A percentile compares a stretch with the other conserved stretches of the same genome.
Conservation (phyloP, 148 eudicot genomes). For the Camellia lanceoleosa region DNA sequence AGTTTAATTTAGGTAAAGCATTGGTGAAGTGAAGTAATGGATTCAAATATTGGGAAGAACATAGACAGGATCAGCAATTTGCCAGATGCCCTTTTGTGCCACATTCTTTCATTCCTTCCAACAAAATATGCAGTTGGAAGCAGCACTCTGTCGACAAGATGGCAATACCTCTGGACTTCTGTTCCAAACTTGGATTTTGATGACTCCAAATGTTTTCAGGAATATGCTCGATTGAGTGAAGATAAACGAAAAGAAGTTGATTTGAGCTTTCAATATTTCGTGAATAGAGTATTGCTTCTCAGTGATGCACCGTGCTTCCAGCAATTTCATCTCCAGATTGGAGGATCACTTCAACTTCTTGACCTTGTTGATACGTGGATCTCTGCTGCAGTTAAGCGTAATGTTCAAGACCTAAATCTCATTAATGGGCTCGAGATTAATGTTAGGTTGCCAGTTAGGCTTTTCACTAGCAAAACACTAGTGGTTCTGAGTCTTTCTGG, state of each 20-base stretch:
- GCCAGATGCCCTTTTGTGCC: conserved; percentile 20
- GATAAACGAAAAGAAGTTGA: neutral
- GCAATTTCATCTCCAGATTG: neutral
- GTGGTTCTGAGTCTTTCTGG: conserved; percentile 21
- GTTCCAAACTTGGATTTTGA: conserved; percentile 25
- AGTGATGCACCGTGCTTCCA: conserved; percentile 17
- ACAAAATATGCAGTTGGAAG: conserved; percentile 27
- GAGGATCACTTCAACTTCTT: neutral
- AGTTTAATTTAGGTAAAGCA: neutral
- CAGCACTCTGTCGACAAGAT: conserved; percentile 27
- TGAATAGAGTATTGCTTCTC: conserved; percentile 22
- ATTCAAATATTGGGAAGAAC: neutral
- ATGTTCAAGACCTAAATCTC: conserved; percentile 24
- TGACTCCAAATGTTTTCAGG: neutral
- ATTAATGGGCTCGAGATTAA: neutral
- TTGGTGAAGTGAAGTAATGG: neutral
- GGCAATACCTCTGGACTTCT: conserved; percentile 27
- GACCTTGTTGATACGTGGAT: conserved; percentile 12
- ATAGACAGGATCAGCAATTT: conserved; percentile 23
- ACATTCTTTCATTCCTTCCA: conserved; percentile 29
- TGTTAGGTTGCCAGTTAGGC: neutral
- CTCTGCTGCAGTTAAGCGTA: conserved; percentile 13
- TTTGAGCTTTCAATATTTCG: conserved; percentile 18
- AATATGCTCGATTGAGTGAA: neutral
- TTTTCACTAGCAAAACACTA: conserved; percentile 23